These are phyloP conservation scores for Biancaea sappan DNA, from an alignment of 306 rosid species.

Conservation along the genomic window DNA sequence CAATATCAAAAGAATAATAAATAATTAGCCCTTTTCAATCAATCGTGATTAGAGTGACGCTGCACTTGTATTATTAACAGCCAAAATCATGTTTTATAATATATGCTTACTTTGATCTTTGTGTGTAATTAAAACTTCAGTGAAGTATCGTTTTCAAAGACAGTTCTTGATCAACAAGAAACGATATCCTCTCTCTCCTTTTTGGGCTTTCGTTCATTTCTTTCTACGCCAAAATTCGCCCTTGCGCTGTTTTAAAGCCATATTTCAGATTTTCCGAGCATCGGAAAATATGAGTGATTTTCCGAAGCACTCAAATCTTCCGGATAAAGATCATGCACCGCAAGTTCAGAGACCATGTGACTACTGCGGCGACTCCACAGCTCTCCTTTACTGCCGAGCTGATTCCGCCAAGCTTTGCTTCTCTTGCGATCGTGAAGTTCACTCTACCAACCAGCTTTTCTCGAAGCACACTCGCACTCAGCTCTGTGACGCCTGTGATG, in stretches of 20 bases:
- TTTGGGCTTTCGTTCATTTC: slow-evolving; percentile 1
- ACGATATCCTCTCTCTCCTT: slow-evolving; percentile 22
- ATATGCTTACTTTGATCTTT: not conserved
- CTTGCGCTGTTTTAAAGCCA: slow-evolving; percentile 38
- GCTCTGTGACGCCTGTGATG: slow-evolving; percentile 72
- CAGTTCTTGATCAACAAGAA: slow-evolving; percentile 55
- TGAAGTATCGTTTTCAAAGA: not conserved
- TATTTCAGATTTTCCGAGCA: not conserved
- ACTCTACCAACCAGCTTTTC: slow-evolving; percentile 82
- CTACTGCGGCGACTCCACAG: slow-evolving; percentile 58
- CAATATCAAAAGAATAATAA: not conserved
- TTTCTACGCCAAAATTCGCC: slow-evolving; percentile 29
- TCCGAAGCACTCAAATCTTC: not conserved
- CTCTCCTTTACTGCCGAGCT: slow-evolving; percentile 81
- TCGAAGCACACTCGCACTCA: slow-evolving; percentile 72
- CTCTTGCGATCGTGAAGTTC: slow-evolving; percentile 81
- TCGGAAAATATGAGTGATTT: slow-evolving; percentile 39
- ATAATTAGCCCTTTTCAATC: not conserved
- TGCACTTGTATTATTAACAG: too few relatives aligned
- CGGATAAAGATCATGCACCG: not conserved
- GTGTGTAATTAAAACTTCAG: not conserved
- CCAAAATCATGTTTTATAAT: not conserved
- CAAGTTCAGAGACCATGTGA: slow-evolving; percentile 48
- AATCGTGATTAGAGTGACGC: not conserved
- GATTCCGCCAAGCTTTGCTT: slow-evolving; percentile 91